Evolutionary conservation across 1,284 basidiomycete species (phyloP).

Genomic region (Tetrapyrgos nigripes): DNA sequence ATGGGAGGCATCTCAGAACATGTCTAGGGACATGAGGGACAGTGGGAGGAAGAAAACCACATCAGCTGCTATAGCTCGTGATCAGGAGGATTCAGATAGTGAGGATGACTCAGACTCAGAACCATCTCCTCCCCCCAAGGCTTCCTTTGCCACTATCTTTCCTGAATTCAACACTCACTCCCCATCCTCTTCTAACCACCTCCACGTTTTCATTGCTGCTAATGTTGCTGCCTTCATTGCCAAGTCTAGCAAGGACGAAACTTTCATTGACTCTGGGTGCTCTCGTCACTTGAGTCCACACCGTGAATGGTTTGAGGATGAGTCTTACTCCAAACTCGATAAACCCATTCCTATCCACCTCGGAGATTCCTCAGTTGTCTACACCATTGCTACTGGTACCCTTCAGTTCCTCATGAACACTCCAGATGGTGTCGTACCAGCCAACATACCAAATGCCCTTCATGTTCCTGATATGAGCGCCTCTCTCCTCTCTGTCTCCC

Average conservation of each 20-base stretch:
- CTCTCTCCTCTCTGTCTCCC: conserved; percentile 3
- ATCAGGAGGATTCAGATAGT: not conserved
- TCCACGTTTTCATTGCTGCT: not conserved
- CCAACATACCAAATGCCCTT: not conserved
- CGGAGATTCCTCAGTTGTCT: not conserved
- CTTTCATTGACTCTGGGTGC: conserved; percentile 4
- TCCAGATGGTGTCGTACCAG: not conserved
- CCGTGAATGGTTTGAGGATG: not conserved
- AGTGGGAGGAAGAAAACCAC: not conserved
- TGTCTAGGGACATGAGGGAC: not conserved
- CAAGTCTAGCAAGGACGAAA: not conserved
- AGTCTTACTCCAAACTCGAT: not conserved
- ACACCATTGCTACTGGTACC: not conserved
- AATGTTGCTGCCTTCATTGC: not conserved
- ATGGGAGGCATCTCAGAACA: too few relatives aligned
- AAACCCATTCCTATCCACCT: not conserved
- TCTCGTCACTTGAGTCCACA: not conserved
- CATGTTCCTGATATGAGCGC: conserved; percentile 2
- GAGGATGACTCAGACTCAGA: not conserved
- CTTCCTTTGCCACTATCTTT: not conserved
- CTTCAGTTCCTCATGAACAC: not conserved
- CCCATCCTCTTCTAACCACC: not conserved
- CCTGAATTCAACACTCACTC: not conserved
- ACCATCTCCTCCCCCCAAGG: not conserved
- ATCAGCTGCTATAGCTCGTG: not conserved